phyloP scores from a whole-genome alignment of 192 early-diverging fungal genomes.

The Backusella circina region DNA sequence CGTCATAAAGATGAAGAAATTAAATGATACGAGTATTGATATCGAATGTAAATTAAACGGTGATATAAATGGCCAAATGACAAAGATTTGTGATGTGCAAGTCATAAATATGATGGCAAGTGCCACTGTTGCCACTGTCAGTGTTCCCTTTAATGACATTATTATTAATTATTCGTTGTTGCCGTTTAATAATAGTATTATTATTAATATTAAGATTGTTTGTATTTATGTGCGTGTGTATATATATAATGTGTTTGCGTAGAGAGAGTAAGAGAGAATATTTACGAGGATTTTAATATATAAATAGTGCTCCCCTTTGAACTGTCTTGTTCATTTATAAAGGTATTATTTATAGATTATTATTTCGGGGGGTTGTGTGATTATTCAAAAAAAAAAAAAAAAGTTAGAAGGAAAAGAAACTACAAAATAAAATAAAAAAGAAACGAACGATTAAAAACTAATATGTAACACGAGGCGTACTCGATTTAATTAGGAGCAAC shows the following conservation, averaged over 20 bases:
- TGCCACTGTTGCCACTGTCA: slow-evolving; percentile 12
- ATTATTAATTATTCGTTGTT: neutral
- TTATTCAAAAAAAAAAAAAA: slow-evolving; percentile 1
- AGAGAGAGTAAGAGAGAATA: too few species aligned
- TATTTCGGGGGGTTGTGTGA: neutral
- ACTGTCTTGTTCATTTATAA: neutral
- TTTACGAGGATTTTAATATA: neutral
- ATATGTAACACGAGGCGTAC: neutral
- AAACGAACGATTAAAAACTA: neutral
- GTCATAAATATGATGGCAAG: slow-evolving; percentile 14
- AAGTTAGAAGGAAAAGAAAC: neutral
- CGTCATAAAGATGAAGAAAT: slow-evolving; percentile 71
- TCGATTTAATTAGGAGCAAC: slow-evolving; percentile 2
- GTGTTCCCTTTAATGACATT: slow-evolving; percentile 10
- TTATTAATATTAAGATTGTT: neutral
- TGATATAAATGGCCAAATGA: slow-evolving; percentile 27
- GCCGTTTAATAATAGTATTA: slow-evolving; percentile 6
- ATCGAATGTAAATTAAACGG: slow-evolving; percentile 10
- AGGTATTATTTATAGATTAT: neutral
- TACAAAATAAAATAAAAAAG: neutral
- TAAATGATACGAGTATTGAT: slow-evolving; percentile 65
- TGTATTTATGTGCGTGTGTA: neutral
- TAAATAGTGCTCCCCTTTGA: neutral
- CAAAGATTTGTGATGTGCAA: slow-evolving; percentile 28
- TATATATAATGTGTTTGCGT: neutral